Evolutionary conservation across 2,329 filamentous ascomycete genomes (phyloP), one percentile per base, ranked within the genome.

Genomic region (Neopestalotiopsis sp.): DNA sequence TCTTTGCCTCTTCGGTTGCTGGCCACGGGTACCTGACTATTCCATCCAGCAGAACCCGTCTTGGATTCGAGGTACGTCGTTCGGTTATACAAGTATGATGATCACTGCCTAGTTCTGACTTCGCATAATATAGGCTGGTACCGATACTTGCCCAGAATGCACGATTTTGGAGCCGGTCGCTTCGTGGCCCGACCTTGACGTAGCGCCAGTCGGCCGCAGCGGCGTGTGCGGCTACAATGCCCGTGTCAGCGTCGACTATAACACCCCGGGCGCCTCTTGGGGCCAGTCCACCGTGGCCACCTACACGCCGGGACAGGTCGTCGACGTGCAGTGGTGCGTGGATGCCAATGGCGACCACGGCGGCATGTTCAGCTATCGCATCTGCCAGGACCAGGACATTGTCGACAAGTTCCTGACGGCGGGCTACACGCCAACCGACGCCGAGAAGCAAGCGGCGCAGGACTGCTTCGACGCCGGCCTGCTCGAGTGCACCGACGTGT

Each of bases 301-400:
- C 1, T 88, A 87, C 74, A 75, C 75, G 0, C 76, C 82, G 0
- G 86, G 85, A 0, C 77, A 87, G 12, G 75, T 81, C 0, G 76
- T 87, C 34, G 82, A 85, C 38, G 85, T 88, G 0, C 78, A 86
- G 74, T 88, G 86, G 86, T 88, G 86, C 66, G 81, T 88, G 20
- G 86, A 88, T 71, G 77, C 86, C 75, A 88, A 88, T 71, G 86
- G 86, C 0, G 86, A 88, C 71, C 86, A 88, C 71, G 85, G 85
- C 32, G 86, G 85, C 75, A 88, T 88, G 85, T 88, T 87, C 75
- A 81, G 76, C 72, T 88, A 87, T 74, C 84, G 86, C 9, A 83
- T 88, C 70, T 88, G 85, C 72, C 81, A 85, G 71, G 78, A 88
- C 71, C 85, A 88, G 71, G 78, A 75, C 0, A 75, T 88, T 0